Conservation (phyloP, 352 stramenopile species). For the Phytophthora tentaculata region DNA sequence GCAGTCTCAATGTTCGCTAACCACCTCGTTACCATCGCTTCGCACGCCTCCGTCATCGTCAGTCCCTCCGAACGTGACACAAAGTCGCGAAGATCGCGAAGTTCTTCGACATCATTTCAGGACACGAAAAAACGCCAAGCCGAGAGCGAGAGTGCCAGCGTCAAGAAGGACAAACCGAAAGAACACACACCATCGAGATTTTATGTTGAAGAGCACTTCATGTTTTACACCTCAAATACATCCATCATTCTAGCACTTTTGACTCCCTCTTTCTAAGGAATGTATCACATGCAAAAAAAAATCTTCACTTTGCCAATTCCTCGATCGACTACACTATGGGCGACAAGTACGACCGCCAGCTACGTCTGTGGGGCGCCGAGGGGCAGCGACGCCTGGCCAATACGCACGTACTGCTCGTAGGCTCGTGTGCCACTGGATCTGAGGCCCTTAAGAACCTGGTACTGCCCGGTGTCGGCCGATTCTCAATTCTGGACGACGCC, state of each 20-base stretch:
- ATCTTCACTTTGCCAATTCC: background rate
- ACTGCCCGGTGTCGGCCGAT: conserved; percentile 86
- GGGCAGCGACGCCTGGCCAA: conserved; percentile 92
- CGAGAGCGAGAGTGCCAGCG: conserved; percentile 15
- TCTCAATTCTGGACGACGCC: conserved; percentile 95
- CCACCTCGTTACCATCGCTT: conserved; percentile 41
- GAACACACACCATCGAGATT: background rate
- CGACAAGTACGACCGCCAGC: conserved; percentile 99
- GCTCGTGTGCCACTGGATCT: conserved; percentile 92
- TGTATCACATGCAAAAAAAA: background rate
- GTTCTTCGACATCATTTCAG: conserved; percentile 3
- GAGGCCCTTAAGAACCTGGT: conserved; percentile 99
- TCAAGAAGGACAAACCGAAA: conserved; percentile 10
- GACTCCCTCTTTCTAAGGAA: background rate
- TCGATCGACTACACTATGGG: conserved; percentile 20
- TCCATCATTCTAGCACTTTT: conserved; percentile 7
- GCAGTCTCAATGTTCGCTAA: conserved; percentile 33
- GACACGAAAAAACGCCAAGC: conserved; percentile 5
- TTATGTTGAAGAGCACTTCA: conserved; percentile 10
- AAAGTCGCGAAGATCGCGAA: conserved; percentile 17
- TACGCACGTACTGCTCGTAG: conserved; percentile 92
- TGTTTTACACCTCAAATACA: conserved; percentile 7
- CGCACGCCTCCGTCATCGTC: conserved; percentile 26
- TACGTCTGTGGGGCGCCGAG: conserved; percentile 96
- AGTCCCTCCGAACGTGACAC: conserved; percentile 5